Evolutionary conservation across 768 basidiomycete genomes (phyloP).

Genomic region (Lentinula boryana): DNA sequence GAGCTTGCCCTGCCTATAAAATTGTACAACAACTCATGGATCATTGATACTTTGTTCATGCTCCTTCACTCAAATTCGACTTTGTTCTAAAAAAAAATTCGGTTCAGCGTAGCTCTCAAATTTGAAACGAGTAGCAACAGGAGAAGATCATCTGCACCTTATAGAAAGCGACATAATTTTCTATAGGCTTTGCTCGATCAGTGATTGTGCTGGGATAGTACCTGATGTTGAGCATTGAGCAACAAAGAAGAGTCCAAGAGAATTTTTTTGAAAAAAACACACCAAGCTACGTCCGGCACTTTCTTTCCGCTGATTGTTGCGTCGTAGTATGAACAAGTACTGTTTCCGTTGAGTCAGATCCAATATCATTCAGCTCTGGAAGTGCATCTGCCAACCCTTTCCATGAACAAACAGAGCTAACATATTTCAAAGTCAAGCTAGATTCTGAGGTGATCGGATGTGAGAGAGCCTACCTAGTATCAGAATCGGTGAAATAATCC

Average conservation of each 20-base stretch:
- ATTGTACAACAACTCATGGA: neutral
- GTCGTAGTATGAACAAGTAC: constrained; percentile 47
- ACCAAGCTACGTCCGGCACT: constrained; percentile 66
- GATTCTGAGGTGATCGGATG: neutral
- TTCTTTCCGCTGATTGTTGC: constrained; percentile 40
- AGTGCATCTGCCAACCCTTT: constrained; percentile 49
- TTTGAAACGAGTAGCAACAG: no score
- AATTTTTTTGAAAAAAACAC: constrained; percentile 12
- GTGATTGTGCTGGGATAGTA: constrained; percentile 55
- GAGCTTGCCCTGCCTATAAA: neutral
- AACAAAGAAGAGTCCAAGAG: neutral
- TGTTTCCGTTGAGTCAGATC: neutral
- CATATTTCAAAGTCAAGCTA: neutral
- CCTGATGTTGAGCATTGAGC: constrained; percentile 32
- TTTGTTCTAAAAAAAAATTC: constrained; percentile 26
- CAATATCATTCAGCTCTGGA: neutral
- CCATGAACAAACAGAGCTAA: constrained; percentile 57
- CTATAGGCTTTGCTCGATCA: constrained; percentile 53
- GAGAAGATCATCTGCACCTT: constrained; percentile 37
- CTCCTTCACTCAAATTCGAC: constrained; percentile 24
- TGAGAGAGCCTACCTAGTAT: constrained; percentile 38
- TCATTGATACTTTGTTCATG: neutral
- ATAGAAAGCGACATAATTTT: constrained; percentile 72
- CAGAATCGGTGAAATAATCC: constrained; percentile 41
- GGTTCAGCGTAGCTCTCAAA: neutral